Percentiles rank a stretch among this genome's conserved stretches.
Evolutionary conservation across 306 rosid species (phyloP).

Genomic region (Phaseolus lunatus): DNA sequence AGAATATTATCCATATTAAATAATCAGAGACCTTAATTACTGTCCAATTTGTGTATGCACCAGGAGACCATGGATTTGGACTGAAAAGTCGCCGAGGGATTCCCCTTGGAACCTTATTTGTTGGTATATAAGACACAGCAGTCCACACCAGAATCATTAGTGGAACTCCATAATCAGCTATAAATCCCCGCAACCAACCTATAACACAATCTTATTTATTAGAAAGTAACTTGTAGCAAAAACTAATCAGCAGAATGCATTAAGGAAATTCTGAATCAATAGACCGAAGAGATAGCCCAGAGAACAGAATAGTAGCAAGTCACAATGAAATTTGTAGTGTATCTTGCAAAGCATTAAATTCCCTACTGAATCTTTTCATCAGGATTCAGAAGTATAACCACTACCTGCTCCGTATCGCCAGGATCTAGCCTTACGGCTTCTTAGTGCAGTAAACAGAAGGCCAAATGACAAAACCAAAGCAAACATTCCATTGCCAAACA

Average conservation of each 20-base stretch:
- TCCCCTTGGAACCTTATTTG: slow-evolving; percentile 74
- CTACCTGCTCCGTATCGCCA: slow-evolving; percentile 90
- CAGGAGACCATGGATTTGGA: slow-evolving; percentile 92
- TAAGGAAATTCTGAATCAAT: slow-evolving; percentile 12
- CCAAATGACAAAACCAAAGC: slow-evolving; percentile 86
- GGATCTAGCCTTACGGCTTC: slow-evolving; percentile 86
- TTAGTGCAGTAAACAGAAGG: slow-evolving; percentile 73
- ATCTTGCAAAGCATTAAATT: slow-evolving; percentile 22
- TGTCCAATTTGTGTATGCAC: slow-evolving; percentile 86
- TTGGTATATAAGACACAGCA: slow-evolving; percentile 76
- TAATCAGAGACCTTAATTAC: slow-evolving; percentile 64
- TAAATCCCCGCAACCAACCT: slow-evolving; percentile 79
- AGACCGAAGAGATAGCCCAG: not conserved
- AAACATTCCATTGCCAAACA: slow-evolving; percentile 91
- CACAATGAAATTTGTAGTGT: not conserved
- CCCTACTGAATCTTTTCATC: not conserved
- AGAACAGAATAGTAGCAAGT: slow-evolving; percentile 3
- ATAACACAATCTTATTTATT: slow-evolving; percentile 17
- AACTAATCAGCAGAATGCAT: slow-evolving; percentile 1
- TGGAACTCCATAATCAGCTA: slow-evolving; percentile 91
- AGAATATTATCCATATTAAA: slow-evolving; percentile 13
- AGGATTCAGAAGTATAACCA: slow-evolving; percentile 15
- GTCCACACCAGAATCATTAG: slow-evolving; percentile 87
- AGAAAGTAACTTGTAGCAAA: slow-evolving; percentile 4
- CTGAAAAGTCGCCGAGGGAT: slow-evolving; percentile 87